Evolutionary conservation across 2,329 filamentous ascomycete genomes (phyloP), one percentile per base, ranked within the genome.

Genomic region (Claviceps quebecensis): DNA sequence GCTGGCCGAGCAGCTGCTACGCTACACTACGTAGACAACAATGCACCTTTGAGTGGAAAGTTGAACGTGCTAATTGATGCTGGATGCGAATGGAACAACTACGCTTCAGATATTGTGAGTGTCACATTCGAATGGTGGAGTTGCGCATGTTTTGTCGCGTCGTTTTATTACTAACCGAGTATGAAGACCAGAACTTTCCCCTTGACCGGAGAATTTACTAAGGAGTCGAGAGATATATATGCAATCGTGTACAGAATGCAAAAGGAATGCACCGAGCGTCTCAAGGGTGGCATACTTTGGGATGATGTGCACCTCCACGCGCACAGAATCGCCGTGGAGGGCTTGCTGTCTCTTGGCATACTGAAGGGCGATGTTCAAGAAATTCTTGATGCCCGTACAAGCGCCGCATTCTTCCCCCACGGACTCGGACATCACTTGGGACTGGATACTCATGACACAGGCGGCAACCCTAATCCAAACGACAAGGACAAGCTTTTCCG

Each of bases 401-500:
- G 86, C 60, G 81, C 85, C 23, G 90, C 89, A 1, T 96, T 96
- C 72, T 87, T 95, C 62, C 90, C 90, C 1, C 90, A 96, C 64
- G 90, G 90, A 0, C 71, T 96, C 1, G 90, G 90, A 0, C 90
- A 96, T 67, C 91, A 95, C 64, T 72, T 96, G 9, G 90, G 90
- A 55, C 84, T 96, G 76, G 90, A 96, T 64, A 94, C 89, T 2
- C 90, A 96, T 65, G 90, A 96, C 62, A 86, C 82, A 0, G 86
- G 85, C 54, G 87, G 86, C 22, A 82, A 88, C 64, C 74, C 86
- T 38, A 84, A 90, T 66, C 87, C 86, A 60, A 73, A 73, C 8
- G 93, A 98, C 63, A 72, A 77, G 54, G 90, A 98, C 64, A 72
- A 78, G 38, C 80, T 96, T 76, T 97, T 96, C 69, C 77, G 81